Evolutionary conservation across 73 alveolate genomes (phyloP).

Genomic region (Stentor coeruleus): DNA sequence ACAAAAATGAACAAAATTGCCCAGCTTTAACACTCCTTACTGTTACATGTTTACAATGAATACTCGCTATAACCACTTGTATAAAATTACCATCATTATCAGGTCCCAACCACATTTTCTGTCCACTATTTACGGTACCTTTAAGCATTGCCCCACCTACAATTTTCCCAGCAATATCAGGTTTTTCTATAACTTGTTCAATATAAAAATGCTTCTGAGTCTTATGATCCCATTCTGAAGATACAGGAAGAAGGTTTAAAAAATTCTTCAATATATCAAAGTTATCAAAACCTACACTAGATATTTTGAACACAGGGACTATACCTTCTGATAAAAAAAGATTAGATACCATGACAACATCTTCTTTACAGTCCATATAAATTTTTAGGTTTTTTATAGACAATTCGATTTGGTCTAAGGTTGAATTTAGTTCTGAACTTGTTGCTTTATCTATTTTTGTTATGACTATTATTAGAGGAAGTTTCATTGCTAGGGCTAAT

Average conservation of each 20-base stretch:
- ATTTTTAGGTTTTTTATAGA: slow-evolving; percentile 27
- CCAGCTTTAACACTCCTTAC: slow-evolving; percentile 83
- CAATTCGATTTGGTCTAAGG: slow-evolving; percentile 38
- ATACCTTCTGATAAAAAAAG: slow-evolving; percentile 62
- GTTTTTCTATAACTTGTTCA: slow-evolving; percentile 58
- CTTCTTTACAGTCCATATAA: slow-evolving; percentile 71
- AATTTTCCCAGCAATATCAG: slow-evolving; percentile 55
- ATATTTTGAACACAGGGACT: slow-evolving; percentile 71
- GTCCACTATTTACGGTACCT: slow-evolving; percentile 65
- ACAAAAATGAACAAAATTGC: slow-evolving; percentile 74
- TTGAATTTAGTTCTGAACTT: slow-evolving; percentile 39
- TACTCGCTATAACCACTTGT: slow-evolving; percentile 73
- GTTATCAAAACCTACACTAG: slow-evolving; percentile 63
- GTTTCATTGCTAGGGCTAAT: slow-evolving; percentile 70
- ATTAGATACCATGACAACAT: slow-evolving; percentile 65
- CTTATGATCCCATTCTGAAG: slow-evolving; percentile 46
- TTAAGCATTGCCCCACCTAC: slow-evolving; percentile 83
- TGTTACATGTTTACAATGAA: slow-evolving; percentile 80
- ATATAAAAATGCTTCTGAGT: slow-evolving; percentile 78
- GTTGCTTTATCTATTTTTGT: slow-evolving; percentile 67
- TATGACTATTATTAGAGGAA: slow-evolving; percentile 88
- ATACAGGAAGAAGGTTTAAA: slow-evolving; percentile 70
- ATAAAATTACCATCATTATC: slow-evolving; percentile 82
- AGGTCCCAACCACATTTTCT: slow-evolving; percentile 85
- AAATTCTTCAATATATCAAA: slow-evolving; percentile 70